Evolutionary conservation across 1,284 basidiomycete species (phyloP), one percentile per base, ranked within the genome.

Genomic region (Clitocybe nebularis): DNA sequence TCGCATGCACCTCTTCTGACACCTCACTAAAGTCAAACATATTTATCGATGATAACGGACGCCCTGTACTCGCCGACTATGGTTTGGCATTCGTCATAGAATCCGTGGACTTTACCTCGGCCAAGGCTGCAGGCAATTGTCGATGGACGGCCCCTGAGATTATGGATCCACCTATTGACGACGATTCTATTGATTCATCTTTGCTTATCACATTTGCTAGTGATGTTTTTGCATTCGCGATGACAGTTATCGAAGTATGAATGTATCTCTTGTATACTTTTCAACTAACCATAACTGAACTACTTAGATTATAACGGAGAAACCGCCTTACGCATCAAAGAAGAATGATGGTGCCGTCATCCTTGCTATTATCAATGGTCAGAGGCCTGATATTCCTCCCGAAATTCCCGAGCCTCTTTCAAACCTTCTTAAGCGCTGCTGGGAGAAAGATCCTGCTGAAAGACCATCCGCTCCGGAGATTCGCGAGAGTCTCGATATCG

Each of bases 61-160:
- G 47, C 9, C 54, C 55, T 4, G 43, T 50, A 10, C 38, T 61
- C 2, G 45, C 44, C 19, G 59, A 61, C 25, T 53, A 47, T 25
- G 49, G 46, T 3, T 50, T 60, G 3, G 49, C 47, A 0, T 50
- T 49, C 16, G 46, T 55, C 14, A 51, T 56, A 14, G 45, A 50
- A 2, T 39, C 46, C 1, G 40, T 53, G 0, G 51, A 60, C 3
- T 59, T 58, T 22, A 58, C 57, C 7, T 50, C 52, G 0, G 43
- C 48, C 7, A 53, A 54, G 21, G 54, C 52, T 3, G 52, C 52
- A 0, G 56, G 56, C 0, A 43, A 47, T 4, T 46, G 48, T 11
- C 35, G 60, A 13, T 60, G 58, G 57, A 55, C 47, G 1, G 57
- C 56, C 6, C 60, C 60, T 1, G 60, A 62, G 41, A 34, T 61